These are phyloP conservation scores for Hirschioporus abietinus DNA, from an alignment of 768 basidiomycete genomes.

Conservation along the genomic window DNA sequence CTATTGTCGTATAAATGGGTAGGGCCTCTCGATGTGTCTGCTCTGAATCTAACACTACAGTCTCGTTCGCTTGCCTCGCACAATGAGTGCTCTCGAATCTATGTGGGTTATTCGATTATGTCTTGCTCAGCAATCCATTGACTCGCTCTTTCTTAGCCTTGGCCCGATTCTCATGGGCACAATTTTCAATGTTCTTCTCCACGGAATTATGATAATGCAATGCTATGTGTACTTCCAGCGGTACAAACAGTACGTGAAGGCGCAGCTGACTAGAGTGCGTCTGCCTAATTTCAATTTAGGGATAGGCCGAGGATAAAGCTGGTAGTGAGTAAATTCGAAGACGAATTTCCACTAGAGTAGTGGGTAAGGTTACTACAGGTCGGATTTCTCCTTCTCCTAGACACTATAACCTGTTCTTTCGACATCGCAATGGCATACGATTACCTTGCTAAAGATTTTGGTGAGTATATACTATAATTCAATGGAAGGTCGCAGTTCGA, in stretches of 20 bases:
- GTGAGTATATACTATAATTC: conserved; percentile 22
- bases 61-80: no score
- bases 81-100: no score
- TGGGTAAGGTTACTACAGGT: conserved; percentile 25
- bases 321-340: conserved; percentile 25
- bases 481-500: not conserved
- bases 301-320: conserved; percentile 41
- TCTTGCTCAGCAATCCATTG: no score
- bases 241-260: conserved; percentile 29
- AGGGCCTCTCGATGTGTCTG: no score
- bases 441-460: conserved; percentile 41
- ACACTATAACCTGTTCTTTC: conserved; percentile 43
- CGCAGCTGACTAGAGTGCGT: not conserved
- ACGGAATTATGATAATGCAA: conserved; percentile 46
- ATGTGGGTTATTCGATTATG: no score
- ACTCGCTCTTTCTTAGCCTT: conserved; percentile 27
- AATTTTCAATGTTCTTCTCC: conserved; percentile 39
- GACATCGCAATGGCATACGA: conserved; percentile 41
- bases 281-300: conserved; percentile 18
- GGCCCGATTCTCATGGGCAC: conserved; percentile 46
- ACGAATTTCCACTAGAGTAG: not conserved
- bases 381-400: conserved; percentile 37
- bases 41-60: no score
- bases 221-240: conserved; percentile 41
- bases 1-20: no score